phyloP scores from a whole-genome alignment of 129 eudicot species.

The Calendula officinalis region DNA sequence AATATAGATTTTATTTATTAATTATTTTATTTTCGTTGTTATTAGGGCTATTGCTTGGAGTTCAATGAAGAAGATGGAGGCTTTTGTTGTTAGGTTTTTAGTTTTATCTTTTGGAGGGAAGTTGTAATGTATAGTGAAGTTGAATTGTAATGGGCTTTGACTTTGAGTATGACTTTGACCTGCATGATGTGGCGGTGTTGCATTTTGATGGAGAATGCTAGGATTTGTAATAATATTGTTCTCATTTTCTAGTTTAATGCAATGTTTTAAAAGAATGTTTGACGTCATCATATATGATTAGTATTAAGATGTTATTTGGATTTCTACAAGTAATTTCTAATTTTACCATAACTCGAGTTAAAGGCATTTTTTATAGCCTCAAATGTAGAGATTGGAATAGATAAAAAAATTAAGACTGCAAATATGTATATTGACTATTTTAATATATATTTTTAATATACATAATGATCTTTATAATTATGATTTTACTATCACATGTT shows the following conservation, averaged over 20 bases:
- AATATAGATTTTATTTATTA: background rate
- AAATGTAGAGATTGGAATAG: no score
- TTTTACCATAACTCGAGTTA: no score
- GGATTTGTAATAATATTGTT: slow-evolving; percentile 35
- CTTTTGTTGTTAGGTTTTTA: slow-evolving; percentile 28
- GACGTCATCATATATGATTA: no score
- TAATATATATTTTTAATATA: no score
- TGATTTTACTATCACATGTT: no score
- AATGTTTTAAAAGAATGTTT: background rate
- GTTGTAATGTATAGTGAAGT: slow-evolving; percentile 26
- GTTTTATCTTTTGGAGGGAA: background rate
- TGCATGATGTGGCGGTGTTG: slow-evolving; percentile 16
- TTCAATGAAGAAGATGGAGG: slow-evolving; percentile 26
- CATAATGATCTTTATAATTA: no score
- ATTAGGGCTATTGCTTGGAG: slow-evolving; percentile 29
- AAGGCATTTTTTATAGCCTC: no score
- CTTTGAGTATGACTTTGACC: slow-evolving; percentile 10
- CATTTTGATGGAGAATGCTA: slow-evolving; percentile 32
- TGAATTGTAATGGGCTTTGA: slow-evolving; percentile 17
- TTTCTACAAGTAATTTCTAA: no score
- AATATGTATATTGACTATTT: no score
- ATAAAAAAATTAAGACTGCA: no score
- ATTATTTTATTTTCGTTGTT: background rate
- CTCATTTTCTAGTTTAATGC: slow-evolving; percentile 22
- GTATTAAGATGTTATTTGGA: no score